These are phyloP conservation scores for Chlamydomonas incerta DNA, from an alignment of 139 green algal genomes.

Conservation along the genomic window DNA sequence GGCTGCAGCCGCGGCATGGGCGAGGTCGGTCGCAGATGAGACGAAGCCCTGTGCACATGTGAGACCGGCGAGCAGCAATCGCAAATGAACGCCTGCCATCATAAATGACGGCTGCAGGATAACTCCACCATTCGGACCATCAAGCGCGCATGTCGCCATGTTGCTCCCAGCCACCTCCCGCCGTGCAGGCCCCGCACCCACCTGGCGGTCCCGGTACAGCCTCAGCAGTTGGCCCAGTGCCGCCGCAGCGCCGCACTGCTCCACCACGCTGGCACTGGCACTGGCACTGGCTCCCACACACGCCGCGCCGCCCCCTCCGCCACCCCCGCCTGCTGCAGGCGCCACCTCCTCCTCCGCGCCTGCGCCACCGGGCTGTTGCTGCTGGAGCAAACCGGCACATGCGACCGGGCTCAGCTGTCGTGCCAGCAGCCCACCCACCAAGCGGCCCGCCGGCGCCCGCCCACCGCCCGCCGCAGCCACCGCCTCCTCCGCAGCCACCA, in stretches of 20 bases:
- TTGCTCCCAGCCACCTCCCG: too few relatives aligned
- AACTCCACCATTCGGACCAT: too few relatives aligned
- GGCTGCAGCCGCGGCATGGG: background rate
- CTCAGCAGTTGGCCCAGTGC: conserved; percentile 14
- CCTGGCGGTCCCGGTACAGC: conserved; percentile 18
- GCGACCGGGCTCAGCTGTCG: background rate
- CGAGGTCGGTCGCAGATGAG: background rate
- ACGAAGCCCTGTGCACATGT: background rate
- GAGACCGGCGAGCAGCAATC: too few relatives aligned
- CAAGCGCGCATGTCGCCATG: too few relatives aligned
- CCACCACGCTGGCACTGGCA: background rate
- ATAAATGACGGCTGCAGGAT: too few relatives aligned
- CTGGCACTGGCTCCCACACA: too few relatives aligned
- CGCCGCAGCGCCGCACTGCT: background rate
- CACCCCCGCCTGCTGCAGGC: background rate
- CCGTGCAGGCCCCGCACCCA: too few relatives aligned
- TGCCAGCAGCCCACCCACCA: conserved; percentile 5
- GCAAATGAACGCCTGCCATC: too few relatives aligned
- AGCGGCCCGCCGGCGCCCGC: background rate
- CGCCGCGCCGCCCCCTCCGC: background rate
- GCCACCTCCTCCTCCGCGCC: background rate
- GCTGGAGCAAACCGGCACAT: background rate
- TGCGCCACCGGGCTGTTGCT: background rate
- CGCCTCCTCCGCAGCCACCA: background rate
- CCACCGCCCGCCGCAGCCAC: background rate